Conservation (phyloP, 441 rosid genomes). For the Brassica hybrid region DNA sequence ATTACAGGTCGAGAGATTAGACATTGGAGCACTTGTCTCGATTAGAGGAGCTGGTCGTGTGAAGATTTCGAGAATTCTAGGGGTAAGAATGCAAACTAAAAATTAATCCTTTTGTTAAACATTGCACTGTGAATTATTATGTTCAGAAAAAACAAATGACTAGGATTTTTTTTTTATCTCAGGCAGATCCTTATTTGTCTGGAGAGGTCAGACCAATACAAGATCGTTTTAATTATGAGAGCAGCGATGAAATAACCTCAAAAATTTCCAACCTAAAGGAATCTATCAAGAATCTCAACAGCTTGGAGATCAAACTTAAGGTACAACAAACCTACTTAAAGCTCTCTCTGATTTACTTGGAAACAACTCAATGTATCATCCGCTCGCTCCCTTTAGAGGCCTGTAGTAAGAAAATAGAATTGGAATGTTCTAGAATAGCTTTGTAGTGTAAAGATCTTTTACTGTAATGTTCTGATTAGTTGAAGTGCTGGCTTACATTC, state of each 20-base stretch:
- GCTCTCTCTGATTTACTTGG: not conserved
- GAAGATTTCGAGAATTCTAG: slow-evolving; percentile 56
- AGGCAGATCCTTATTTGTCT: slow-evolving; percentile 77
- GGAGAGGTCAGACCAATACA: slow-evolving; percentile 67
- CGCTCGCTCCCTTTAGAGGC: not conserved
- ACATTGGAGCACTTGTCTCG: slow-evolving; percentile 74
- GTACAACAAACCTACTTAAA: slow-evolving; percentile 41
- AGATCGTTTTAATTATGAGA: slow-evolving; percentile 50
- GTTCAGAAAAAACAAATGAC: not conserved
- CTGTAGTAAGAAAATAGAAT: not conserved
- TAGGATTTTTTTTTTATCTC: slow-evolving; percentile 33
- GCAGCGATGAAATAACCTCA: slow-evolving; percentile 41
- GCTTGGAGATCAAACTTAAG: slow-evolving; percentile 82
- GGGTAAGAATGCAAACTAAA: slow-evolving; percentile 46
- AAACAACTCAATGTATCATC: not conserved
- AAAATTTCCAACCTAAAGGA: slow-evolving; percentile 55
- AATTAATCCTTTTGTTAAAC: slow-evolving; percentile 4
- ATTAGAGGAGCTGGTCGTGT: slow-evolving; percentile 75
- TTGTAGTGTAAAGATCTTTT: not conserved
- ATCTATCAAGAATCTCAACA: slow-evolving; percentile 60
- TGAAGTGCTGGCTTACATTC: slow-evolving; percentile 27
- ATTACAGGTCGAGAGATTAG: slow-evolving; percentile 68
- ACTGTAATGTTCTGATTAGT: slow-evolving; percentile 7
- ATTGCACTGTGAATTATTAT: not conserved
- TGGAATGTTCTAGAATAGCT: not conserved